Percentiles rank a stretch among this genome's conserved stretches.
Evolutionary conservation across 1,284 basidiomycete species (phyloP).

Genomic region (Sporisorium scitamineum): DNA sequence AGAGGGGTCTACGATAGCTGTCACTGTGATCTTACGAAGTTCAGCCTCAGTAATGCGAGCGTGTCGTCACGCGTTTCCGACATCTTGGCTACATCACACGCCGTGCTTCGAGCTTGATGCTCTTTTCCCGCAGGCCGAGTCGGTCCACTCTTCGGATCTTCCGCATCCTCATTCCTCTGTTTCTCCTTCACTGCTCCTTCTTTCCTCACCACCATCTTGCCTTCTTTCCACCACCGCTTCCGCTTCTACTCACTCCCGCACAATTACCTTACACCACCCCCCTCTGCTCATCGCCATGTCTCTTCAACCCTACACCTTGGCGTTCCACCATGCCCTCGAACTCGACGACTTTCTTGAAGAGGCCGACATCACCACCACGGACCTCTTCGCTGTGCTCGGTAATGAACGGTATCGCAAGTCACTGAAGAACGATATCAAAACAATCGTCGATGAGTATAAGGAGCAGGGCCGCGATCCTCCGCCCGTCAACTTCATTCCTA

Average conservation of each 20-base stretch:
- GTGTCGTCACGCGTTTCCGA: slow-evolving; percentile 7
- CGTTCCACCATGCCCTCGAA: background rate
- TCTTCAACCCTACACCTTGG: background rate
- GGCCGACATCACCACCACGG: background rate
- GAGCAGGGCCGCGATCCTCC: background rate
- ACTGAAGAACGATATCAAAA: background rate
- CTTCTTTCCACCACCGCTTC: background rate
- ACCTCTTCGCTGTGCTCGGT: background rate
- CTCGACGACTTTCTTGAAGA: slow-evolving; percentile 3
- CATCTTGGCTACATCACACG: background rate
- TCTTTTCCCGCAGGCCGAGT: background rate
- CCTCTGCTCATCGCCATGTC: background rate
- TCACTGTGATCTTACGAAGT: background rate
- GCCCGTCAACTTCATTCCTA: background rate
- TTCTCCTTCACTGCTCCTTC: background rate
- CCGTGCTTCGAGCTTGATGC: background rate
- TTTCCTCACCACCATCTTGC: background rate
- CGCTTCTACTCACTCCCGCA: background rate
- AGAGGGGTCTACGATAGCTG: background rate
- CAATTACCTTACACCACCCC: background rate
- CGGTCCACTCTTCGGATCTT: background rate
- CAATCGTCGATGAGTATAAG: background rate
- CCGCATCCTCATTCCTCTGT: background rate
- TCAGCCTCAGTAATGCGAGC: background rate
- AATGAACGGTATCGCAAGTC: background rate